phyloP scores from a whole-genome alignment of 768 basidiomycete genomes.

The Podaxis sp. region DNA sequence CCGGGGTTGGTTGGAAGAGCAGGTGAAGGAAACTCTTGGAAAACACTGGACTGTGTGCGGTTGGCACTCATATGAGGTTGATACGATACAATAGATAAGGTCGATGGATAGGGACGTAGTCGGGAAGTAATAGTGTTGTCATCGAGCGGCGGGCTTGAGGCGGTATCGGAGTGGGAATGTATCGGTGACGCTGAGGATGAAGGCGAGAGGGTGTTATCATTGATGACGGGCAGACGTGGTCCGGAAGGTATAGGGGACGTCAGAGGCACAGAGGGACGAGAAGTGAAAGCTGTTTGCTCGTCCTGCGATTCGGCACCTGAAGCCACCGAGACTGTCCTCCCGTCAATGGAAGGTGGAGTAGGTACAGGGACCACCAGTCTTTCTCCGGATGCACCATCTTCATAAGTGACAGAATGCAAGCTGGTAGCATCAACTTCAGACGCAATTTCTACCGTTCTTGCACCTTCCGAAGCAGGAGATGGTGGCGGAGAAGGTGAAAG shows the following conservation, averaged over 20 bases:
- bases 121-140: constrained; percentile 6
- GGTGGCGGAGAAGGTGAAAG: constrained; percentile 24
- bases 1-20: not conserved
- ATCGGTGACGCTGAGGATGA: not conserved
- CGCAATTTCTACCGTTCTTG: constrained; percentile 38
- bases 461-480: constrained; percentile 33
- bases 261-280: not conserved
- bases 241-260: not conserved
- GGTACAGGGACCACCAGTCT: not conserved
- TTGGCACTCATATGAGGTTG: constrained; percentile 4
- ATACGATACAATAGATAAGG: constrained; percentile 8
- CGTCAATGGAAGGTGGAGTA: constrained; percentile 7
- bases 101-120: not conserved
- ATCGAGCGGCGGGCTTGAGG: constrained; percentile 3
- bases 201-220: not conserved
- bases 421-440: constrained; percentile 25
- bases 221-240: constrained; percentile 2
- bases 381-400: constrained; percentile 12
- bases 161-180: not conserved
- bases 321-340: not conserved
- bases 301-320: constrained; percentile 4
- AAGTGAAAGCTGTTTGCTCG: not conserved
- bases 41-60: constrained; percentile 4
- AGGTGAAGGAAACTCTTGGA: constrained; percentile 11
- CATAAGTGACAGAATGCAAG: constrained; percentile 1